Conservation (phyloP, 768 basidiomycete genomes). For the Calocybe indica region DNA sequence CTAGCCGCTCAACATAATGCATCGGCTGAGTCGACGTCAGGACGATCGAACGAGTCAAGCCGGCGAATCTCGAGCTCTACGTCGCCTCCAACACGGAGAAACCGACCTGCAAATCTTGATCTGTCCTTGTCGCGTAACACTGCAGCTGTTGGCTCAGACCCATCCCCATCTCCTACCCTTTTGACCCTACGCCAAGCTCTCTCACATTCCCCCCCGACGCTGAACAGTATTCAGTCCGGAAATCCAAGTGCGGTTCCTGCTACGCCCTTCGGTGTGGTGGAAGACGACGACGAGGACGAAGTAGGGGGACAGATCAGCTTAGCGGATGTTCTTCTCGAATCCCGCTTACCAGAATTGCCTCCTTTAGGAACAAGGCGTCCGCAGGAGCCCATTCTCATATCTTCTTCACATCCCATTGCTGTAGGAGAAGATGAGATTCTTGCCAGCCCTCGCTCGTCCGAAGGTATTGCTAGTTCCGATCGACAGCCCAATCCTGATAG, state of each 20-base stretch:
- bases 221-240: slow-evolving; percentile 12
- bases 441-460: slow-evolving; percentile 42
- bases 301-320: slow-evolving; percentile 65
- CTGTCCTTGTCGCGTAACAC: slow-evolving; percentile 37
- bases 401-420: slow-evolving; percentile 31
- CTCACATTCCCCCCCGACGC: slow-evolving; percentile 35
- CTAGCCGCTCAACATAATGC: too few relatives aligned
- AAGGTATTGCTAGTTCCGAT: slow-evolving; percentile 26
- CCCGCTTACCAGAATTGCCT: slow-evolving; percentile 69
- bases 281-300: slow-evolving; percentile 58
- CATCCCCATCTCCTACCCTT: slow-evolving; percentile 59
- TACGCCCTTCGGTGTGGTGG: slow-evolving; percentile 36
- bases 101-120: slow-evolving; percentile 66
- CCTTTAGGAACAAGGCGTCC: slow-evolving; percentile 60
- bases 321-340: slow-evolving; percentile 70
- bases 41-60: neutral
- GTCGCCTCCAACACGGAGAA: slow-evolving; percentile 29
- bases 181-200: slow-evolving; percentile 63
- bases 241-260: slow-evolving; percentile 24
- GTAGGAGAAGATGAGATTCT: slow-evolving; percentile 36
- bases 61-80: neutral
- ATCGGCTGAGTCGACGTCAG: too few relatives aligned
- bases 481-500: slow-evolving; percentile 24
- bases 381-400: slow-evolving; percentile 65
- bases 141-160: slow-evolving; percentile 35